Conservation (phyloP, 345 rosid genomes). For the Pugionium cornutum region DNA sequence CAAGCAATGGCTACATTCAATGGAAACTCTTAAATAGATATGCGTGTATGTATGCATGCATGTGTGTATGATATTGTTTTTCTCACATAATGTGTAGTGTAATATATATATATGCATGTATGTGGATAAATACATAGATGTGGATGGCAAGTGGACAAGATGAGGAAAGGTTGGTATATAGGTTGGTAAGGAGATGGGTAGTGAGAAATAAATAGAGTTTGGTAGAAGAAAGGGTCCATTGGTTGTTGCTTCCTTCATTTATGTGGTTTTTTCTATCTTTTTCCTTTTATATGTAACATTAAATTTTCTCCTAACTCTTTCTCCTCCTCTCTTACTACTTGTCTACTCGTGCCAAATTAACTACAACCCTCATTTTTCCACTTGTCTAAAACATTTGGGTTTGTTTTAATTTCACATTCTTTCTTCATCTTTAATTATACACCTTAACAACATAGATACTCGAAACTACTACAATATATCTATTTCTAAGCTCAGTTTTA, state of each 20-base stretch:
- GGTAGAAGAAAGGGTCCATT: slow-evolving; percentile 45
- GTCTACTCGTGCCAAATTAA: slow-evolving; percentile 19
- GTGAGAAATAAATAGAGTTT: slow-evolving; percentile 41
- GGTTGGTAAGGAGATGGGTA: slow-evolving; percentile 45
- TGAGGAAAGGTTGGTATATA: slow-evolving; percentile 43
- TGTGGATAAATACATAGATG: background rate
- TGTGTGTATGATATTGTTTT: background rate
- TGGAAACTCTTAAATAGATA: slow-evolving; percentile 2
- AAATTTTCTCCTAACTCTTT: slow-evolving; percentile 1
- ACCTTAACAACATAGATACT: background rate
- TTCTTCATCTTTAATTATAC: background rate
- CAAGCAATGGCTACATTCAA: slow-evolving; percentile 31
- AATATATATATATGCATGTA: background rate
- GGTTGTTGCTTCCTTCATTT: slow-evolving; percentile 44
- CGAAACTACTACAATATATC: no score
- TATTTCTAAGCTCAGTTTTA: no score
- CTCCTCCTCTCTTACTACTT: slow-evolving; percentile 16
- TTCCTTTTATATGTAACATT: slow-evolving; percentile 19
- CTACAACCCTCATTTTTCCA: slow-evolving; percentile 23
- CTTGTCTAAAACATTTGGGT: slow-evolving; percentile 20
- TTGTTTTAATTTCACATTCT: background rate
- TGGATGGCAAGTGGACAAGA: slow-evolving; percentile 37
- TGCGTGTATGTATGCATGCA: slow-evolving; percentile 17
- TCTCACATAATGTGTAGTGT: no score
- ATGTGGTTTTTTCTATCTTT: background rate